Percentiles rank a stretch among this genome's conserved stretches.
Evolutionary conservation across 768 basidiomycete genomes (phyloP).

Genomic region (Sporobolomyces roseus): DNA sequence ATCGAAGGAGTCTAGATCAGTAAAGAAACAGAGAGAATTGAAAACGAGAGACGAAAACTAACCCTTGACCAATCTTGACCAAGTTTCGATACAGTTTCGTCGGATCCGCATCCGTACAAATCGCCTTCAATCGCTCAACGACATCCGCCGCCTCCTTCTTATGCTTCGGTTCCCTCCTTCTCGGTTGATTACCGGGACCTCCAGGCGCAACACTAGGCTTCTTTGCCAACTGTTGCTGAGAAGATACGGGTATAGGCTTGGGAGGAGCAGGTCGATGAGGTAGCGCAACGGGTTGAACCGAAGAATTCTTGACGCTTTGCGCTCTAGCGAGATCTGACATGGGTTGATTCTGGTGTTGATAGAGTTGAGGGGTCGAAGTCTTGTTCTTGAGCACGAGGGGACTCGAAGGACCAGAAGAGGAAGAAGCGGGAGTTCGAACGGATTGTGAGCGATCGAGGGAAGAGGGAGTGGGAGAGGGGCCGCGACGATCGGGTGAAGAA

Average conservation of each 20-base stretch:
- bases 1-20: slow-evolving; percentile 17
- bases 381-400: slow-evolving; percentile 24
- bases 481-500: slow-evolving; percentile 35
- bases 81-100: slow-evolving; percentile 86
- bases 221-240: slow-evolving; percentile 9
- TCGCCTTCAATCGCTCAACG: slow-evolving; percentile 80
- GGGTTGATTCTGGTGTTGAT: background rate
- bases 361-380: background rate
- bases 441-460: slow-evolving; percentile 57
- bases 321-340: slow-evolving; percentile 50
- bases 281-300: slow-evolving; percentile 55
- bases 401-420: slow-evolving; percentile 27
- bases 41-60: slow-evolving; percentile 46
- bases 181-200: slow-evolving; percentile 65
- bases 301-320: slow-evolving; percentile 60
- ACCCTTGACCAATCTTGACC: slow-evolving; percentile 98
- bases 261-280: background rate
- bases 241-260: too few species aligned
- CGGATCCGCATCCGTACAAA: slow-evolving; percentile 96
- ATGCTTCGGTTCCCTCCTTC: slow-evolving; percentile 78
- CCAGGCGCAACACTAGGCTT: slow-evolving; percentile 21
- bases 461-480: slow-evolving; percentile 47
- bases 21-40: background rate
- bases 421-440: slow-evolving; percentile 64
- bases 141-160: slow-evolving; percentile 75